phyloP scores from a whole-genome alignment of 2,329 filamentous ascomycete species.

The Geosmithia putterillii region DNA sequence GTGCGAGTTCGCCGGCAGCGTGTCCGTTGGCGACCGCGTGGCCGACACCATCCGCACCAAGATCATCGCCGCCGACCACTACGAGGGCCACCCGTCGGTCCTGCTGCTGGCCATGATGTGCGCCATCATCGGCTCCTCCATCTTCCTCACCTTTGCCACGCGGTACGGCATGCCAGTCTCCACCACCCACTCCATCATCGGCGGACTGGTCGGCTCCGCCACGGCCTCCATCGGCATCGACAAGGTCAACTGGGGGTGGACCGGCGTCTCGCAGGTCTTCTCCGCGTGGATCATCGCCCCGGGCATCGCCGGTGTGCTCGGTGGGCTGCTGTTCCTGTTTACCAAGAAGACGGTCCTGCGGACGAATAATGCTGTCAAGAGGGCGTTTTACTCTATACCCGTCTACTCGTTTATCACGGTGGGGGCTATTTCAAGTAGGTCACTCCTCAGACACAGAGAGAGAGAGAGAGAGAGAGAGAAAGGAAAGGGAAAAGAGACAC shows the following conservation, averaged over 20 bases:
- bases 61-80: constrained; percentile 30
- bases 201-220: constrained; percentile 22
- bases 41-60: constrained; percentile 33
- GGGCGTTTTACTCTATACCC: constrained; percentile 20
- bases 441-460: not conserved
- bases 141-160: constrained; percentile 41
- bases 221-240: constrained; percentile 20
- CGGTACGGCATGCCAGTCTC: constrained; percentile 37
- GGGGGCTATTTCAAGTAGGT: constrained; percentile 19
- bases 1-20: constrained; percentile 30
- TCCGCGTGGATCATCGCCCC: constrained; percentile 24
- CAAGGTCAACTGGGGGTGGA: constrained; percentile 22
- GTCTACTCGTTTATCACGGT: constrained; percentile 24
- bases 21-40: constrained; percentile 22
- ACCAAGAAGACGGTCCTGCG: constrained; percentile 20
- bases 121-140: constrained; percentile 34
- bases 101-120: constrained; percentile 43
- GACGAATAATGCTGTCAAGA: constrained; percentile 14
- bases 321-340: constrained; percentile 17
- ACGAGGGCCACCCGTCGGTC: constrained; percentile 27
- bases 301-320: constrained; percentile 17
- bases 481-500: too few relatives aligned
- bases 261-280: constrained; percentile 24
- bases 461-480: too few relatives aligned
- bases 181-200: constrained; percentile 40